A percentile compares a stretch with the other conserved stretches of the same genome.
These are phyloP conservation scores for Paecilomyces variotii DNA, from an alignment of 2,329 filamentous ascomycete genomes.

Conservation along the genomic window DNA sequence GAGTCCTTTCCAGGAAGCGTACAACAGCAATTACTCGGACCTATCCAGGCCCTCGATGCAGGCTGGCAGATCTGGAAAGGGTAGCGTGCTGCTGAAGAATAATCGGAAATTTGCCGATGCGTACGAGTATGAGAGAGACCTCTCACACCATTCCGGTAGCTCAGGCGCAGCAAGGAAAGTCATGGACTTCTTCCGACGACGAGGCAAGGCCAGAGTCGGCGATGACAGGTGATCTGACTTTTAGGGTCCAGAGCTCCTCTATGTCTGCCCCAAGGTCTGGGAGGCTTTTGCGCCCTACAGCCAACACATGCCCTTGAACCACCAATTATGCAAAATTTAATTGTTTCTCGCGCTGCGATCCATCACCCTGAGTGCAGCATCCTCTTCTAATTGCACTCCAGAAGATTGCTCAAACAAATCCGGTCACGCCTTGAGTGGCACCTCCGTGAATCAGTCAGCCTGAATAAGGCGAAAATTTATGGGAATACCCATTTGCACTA, in stretches of 20 bases:
- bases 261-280: conserved; percentile 1
- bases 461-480: neutral
- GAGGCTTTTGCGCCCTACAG: neutral
- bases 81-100: conserved; percentile 68
- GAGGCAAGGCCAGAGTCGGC: conserved; percentile 63
- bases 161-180: conserved; percentile 83
- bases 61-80: conserved; percentile 27
- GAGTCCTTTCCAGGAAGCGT: conserved; percentile 40
- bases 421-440: neutral
- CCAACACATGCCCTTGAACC: neutral
- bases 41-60: conserved; percentile 36
- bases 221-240: conserved; percentile 27
- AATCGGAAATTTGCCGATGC: conserved; percentile 81
- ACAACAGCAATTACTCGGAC: conserved; percentile 34
- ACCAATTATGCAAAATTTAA: neutral
- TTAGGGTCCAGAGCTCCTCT: conserved; percentile 12
- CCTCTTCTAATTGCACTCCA: neutral
- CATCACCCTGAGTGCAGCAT: neutral
- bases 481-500: conserved; percentile 1
- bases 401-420: neutral
- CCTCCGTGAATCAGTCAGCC: neutral
- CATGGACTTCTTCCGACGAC: conserved; percentile 95
- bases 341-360: neutral
- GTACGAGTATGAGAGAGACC: conserved; percentile 62
- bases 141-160: conserved; percentile 66